Percentiles rank a stretch among this genome's conserved stretches.
These are phyloP conservation scores for Neostapfia colusana DNA, from an alignment of 176 grass and related monocot species.

Conservation along the genomic window DNA sequence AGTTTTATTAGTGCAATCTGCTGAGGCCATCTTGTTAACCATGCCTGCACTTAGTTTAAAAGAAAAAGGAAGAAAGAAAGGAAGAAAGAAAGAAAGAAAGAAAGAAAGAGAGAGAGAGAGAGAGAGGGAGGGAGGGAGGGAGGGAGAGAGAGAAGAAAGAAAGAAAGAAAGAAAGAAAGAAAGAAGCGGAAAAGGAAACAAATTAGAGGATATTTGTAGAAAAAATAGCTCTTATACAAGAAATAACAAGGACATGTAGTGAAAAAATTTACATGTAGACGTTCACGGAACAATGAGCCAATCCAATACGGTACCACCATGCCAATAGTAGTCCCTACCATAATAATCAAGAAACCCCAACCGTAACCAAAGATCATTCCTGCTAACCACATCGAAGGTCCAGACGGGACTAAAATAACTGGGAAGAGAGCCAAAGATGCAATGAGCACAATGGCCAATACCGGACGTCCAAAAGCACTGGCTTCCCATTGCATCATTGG, in stretches of 20 bases:
- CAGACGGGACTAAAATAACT: conserved; percentile 81
- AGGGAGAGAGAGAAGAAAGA: too few relatives aligned
- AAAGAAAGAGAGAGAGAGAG: too few relatives aligned
- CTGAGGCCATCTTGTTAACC: conserved; percentile 90
- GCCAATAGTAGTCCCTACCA: conserved; percentile 86
- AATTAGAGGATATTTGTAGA: neutral
- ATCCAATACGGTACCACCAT: conserved; percentile 90
- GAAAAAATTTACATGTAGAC: conserved; percentile 69
- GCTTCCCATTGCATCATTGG: conserved; percentile 99
- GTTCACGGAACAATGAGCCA: conserved; percentile 75
- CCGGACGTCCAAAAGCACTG: conserved; percentile 85
- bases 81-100: too few relatives aligned
- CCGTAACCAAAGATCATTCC: conserved; percentile 99
- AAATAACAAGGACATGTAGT: neutral
- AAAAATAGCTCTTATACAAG: neutral
- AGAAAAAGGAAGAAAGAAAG: neutral
- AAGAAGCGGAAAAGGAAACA: neutral
- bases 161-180: too few relatives aligned
- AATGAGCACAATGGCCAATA: conserved; percentile 75
- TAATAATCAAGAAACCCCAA: conserved; percentile 97
- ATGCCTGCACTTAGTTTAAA: conserved; percentile 54
- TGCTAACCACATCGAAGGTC: conserved; percentile 96
- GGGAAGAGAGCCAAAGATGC: conserved; percentile 86
- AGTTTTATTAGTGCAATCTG: conserved; percentile 80
- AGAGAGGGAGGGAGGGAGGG: too few relatives aligned